Percentiles rank a stretch among this genome's conserved stretches.
phyloP scores from a whole-genome alignment of 1,284 basidiomycete species.

The Athelia sp. region DNA sequence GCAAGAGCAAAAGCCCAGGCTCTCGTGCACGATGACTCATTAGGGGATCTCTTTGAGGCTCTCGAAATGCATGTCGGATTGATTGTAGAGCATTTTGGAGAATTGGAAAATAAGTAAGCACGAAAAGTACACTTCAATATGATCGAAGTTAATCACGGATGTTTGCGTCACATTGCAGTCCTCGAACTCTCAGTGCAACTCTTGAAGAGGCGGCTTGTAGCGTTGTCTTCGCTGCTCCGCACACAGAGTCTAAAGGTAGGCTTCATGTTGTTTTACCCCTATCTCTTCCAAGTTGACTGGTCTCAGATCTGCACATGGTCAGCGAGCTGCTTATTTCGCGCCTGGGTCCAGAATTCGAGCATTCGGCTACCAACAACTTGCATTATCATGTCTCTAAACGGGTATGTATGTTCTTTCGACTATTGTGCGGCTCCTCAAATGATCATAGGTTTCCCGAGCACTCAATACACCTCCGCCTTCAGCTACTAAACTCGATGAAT shows the following conservation, averaged over 20 bases:
- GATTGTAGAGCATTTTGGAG: constrained; percentile 50
- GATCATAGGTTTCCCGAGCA: constrained; percentile 44
- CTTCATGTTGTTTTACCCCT: not conserved
- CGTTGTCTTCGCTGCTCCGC: constrained; percentile 57
- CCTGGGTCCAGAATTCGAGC: constrained; percentile 53
- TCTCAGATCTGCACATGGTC: constrained; percentile 50
- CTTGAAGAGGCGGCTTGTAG: constrained; percentile 61
- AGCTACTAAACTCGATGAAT: constrained; percentile 49
- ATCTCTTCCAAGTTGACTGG: constrained; percentile 3
- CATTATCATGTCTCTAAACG: constrained; percentile 51
- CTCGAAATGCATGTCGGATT: constrained; percentile 64
- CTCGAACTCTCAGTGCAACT: constrained; percentile 38
- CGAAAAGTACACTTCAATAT: not conserved
- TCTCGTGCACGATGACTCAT: constrained; percentile 57
- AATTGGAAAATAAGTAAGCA: constrained; percentile 48
- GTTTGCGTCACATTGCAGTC: constrained; percentile 13
- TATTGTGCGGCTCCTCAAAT: constrained; percentile 6
- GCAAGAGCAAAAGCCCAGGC: constrained; percentile 68
- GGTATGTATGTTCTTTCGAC: constrained; percentile 25
- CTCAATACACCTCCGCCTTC: constrained; percentile 49
- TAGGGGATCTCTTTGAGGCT: constrained; percentile 55
- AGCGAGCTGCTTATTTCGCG: constrained; percentile 50
- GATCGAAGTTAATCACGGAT: constrained; percentile 4
- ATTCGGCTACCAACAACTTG: constrained; percentile 44
- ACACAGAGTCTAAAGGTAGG: constrained; percentile 54